Conservation (phyloP, 768 basidiomycete species). For the Paxillus involutus region DNA sequence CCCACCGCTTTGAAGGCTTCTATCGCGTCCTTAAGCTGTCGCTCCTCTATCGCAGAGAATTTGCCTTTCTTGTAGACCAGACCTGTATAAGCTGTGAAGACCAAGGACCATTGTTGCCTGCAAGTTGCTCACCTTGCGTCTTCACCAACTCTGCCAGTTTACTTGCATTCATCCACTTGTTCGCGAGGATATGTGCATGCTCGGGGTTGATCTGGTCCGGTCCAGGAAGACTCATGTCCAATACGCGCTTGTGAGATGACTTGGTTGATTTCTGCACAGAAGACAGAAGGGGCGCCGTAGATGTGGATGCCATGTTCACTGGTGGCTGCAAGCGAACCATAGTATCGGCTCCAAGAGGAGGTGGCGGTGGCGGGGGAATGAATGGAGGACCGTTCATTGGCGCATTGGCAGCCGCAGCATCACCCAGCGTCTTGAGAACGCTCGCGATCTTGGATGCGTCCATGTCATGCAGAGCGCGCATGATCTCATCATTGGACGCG, state of each 20-base stretch:
- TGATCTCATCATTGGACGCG: conserved; percentile 69
- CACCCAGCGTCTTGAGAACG: conserved; percentile 64
- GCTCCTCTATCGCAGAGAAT: conserved; percentile 77
- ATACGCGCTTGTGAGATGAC: conserved; percentile 36
- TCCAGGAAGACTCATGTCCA: conserved; percentile 43
- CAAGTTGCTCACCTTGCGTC: conserved; percentile 52
- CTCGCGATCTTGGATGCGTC: conserved; percentile 67
- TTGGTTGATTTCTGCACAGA: conserved; percentile 37
- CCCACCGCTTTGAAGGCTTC: conserved; percentile 60
- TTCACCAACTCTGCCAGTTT: conserved; percentile 70
- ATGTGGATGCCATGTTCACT: conserved; percentile 42
- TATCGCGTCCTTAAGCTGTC: conserved; percentile 63
- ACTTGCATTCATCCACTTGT: conserved; percentile 72
- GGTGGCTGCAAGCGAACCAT: conserved; percentile 35
- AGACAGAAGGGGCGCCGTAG: conserved; percentile 41
- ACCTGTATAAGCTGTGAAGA: conserved; percentile 40
- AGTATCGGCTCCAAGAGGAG: conserved; percentile 26
- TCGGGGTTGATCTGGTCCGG: conserved; percentile 46
- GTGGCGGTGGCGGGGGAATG: conserved; percentile 16
- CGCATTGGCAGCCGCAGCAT: conserved; percentile 47
- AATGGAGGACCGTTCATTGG: conserved; percentile 23
- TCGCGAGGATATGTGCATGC: conserved; percentile 70
- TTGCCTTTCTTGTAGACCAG: conserved; percentile 88
- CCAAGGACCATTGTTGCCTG: neutral
- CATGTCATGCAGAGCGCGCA: conserved; percentile 70